Percentiles rank a stretch among this genome's conserved stretches.
These are phyloP conservation scores for Xylariaceae sp. DNA, from an alignment of 2,329 filamentous ascomycete genomes.

Conservation along the genomic window DNA sequence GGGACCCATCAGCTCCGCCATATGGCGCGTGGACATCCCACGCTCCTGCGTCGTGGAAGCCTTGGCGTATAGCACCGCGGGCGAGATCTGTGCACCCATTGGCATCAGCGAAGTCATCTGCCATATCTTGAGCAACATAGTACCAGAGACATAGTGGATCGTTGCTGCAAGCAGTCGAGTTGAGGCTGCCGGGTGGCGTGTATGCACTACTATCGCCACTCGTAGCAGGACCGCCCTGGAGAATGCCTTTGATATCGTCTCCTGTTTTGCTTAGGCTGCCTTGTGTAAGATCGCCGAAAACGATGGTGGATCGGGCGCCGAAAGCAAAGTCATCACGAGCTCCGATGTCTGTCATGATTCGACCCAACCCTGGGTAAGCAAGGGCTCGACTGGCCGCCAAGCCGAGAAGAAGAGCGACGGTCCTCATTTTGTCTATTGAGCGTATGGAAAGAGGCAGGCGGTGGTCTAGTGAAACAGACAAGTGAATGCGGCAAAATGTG, in stretches of 20 bases:
- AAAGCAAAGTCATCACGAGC: constrained; percentile 16
- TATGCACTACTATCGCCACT: constrained; percentile 16
- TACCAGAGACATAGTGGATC: constrained; percentile 39
- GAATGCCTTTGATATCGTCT: constrained; percentile 21
- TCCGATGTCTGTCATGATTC: constrained; percentile 23
- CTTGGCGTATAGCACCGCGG: constrained; percentile 41
- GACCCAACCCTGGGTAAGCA: constrained; percentile 25
- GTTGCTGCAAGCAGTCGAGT: constrained; percentile 21
- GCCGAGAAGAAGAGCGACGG: constrained; percentile 12
- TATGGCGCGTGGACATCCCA: constrained; percentile 36
- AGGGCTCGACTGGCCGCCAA: constrained; percentile 12
- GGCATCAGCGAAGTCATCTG: constrained; percentile 28
- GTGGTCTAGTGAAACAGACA: background rate
- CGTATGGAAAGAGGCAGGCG: background rate
- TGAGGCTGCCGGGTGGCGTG: constrained; percentile 19
- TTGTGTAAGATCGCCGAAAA: constrained; percentile 23
- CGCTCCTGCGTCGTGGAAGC: constrained; percentile 45
- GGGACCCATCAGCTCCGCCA: constrained; percentile 44
- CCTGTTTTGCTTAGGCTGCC: constrained; percentile 14
- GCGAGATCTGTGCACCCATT: constrained; percentile 37
- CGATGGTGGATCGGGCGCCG: constrained; percentile 15
- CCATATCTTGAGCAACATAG: constrained; percentile 36
- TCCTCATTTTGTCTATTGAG: constrained; percentile 18
- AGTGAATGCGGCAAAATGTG: background rate
- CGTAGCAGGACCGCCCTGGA: constrained; percentile 16